Conservation (phyloP, 2,329 filamentous ascomycete species). For the Microascus cirrosus region DNA sequence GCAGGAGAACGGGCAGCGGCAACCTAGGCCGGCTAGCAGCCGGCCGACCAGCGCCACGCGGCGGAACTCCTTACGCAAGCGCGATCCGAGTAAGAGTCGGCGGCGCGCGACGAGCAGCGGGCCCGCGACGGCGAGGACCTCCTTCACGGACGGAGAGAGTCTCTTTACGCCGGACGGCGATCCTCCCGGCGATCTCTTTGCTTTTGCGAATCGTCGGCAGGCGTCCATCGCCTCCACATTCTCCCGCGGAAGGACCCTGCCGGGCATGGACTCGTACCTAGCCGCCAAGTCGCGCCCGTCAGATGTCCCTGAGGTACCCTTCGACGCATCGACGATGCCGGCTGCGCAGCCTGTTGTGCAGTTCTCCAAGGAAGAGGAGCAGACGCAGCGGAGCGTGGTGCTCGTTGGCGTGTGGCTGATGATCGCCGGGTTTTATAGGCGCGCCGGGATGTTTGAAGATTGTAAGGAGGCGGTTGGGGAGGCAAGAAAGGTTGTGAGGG, state of each 20-base stretch:
- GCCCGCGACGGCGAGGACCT: conserved; percentile 23
- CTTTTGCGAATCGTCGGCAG: conserved; percentile 26
- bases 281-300: conserved; percentile 27
- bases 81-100: conserved; percentile 25
- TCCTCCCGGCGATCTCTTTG: conserved; percentile 30
- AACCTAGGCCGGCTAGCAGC: conserved; percentile 19
- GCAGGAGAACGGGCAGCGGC: conserved; percentile 38
- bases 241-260: conserved; percentile 28
- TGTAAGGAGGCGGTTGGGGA: conserved; percentile 70
- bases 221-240: conserved; percentile 27
- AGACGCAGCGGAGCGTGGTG: conserved; percentile 35
- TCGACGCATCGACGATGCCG: conserved; percentile 30
- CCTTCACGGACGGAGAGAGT: conserved; percentile 33
- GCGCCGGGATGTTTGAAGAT: conserved; percentile 71
- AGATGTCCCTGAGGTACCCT: conserved; percentile 25
- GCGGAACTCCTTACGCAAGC: conserved; percentile 16
- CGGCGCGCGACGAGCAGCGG: conserved; percentile 32
- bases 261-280: conserved; percentile 33
- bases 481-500: conserved; percentile 64
- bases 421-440: conserved; percentile 77
- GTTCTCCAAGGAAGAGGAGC: conserved; percentile 42
- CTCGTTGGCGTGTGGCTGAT: conserved; percentile 81
- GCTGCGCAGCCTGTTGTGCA: conserved; percentile 39
- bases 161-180: conserved; percentile 38
- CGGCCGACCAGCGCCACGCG: conserved; percentile 34